Base-by-base conservation (phyloP, 2,329 filamentous ascomycete species). In the Curvularia hawaiiensis region DNA sequence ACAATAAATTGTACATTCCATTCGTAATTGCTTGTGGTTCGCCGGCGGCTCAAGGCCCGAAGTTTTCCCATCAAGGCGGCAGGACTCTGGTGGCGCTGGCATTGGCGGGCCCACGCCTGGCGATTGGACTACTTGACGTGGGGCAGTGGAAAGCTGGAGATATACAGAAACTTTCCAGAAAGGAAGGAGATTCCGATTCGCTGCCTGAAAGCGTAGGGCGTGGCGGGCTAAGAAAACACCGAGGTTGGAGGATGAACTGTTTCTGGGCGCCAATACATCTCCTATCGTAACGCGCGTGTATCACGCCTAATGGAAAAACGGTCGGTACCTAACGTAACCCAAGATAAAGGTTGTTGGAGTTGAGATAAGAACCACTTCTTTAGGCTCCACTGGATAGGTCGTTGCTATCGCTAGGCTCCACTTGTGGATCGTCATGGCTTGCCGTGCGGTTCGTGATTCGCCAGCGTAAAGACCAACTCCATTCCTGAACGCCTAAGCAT, bases 231-330 rank as follows among this genome's bases (percentile, higher is more conserved):
- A 33, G 45, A 44, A 40, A 49, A 52, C 43, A 41, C 49, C 28
- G 47, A 50, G 33, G 38, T 40, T 46, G 49, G 39, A 60, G 46
- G 48, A 49, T 44, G 47, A 46, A 44, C 54, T 54, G 54, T 59
- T 38, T 28, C 67, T 70, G 51, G 68, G 67, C 64, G 66, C 66
- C 66, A 44, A 69, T 67, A 50, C 46, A 56, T 43, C 53, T 58
- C 52, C 45, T 58, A 49, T 31, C 56, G 24, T 59, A 54, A 30
- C 52, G 43, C 59, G 52, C 60, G 56, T 54, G 59, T 58, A 51
- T 51, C 54, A 56, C 53, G 44, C 50, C 53, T 58, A 50, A 31
- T 50, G 51, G 52, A 52, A 52, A 50, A 46, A 46, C 12, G 30
- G 46, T 14, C 31, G 44, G 33, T 39, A 35, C 47, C 46, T 68